Evolutionary conservation across 805 yeast species (phyloP).

Genomic region (Saccharomycopsis sp.): DNA sequence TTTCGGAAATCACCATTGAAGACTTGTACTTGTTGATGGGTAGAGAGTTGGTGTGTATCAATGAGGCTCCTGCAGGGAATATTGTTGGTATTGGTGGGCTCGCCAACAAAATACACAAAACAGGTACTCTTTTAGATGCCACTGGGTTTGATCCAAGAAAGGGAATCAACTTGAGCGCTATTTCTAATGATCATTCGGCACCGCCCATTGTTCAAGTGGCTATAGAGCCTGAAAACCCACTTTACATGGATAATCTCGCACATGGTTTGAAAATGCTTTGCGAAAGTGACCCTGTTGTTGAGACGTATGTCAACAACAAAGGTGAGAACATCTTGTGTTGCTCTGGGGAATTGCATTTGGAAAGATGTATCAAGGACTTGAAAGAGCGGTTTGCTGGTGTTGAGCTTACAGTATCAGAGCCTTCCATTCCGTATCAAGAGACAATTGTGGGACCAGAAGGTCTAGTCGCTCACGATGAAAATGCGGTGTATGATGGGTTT

Average conservation of each 20-base stretch:
- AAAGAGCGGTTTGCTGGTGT: constrained; percentile 87
- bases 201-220: constrained; percentile 94
- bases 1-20: constrained; percentile 49
- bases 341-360: constrained; percentile 95
- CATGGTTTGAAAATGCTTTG: constrained; percentile 70
- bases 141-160: constrained; percentile 29
- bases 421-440: constrained; percentile 91
- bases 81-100: constrained; percentile 92
- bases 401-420: constrained; percentile 79
- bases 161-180: constrained; percentile 72
- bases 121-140: constrained; percentile 68
- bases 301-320: constrained; percentile 72
- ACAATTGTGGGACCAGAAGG: constrained; percentile 37
- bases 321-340: constrained; percentile 93
- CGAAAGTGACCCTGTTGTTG: constrained; percentile 92
- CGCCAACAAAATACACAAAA: constrained; percentile 72
- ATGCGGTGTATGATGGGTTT: constrained; percentile 10
- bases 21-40: constrained; percentile 87
- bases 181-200: constrained; percentile 46
- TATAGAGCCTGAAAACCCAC: constrained; percentile 86
- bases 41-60: constrained; percentile 68
- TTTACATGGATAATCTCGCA: constrained; percentile 65
- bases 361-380: constrained; percentile 86
- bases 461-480: background rate
- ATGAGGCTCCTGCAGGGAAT: constrained; percentile 86